phyloP scores from a whole-genome alignment of 2,329 filamentous ascomycete genomes.

The Aspergillus sp. region DNA sequence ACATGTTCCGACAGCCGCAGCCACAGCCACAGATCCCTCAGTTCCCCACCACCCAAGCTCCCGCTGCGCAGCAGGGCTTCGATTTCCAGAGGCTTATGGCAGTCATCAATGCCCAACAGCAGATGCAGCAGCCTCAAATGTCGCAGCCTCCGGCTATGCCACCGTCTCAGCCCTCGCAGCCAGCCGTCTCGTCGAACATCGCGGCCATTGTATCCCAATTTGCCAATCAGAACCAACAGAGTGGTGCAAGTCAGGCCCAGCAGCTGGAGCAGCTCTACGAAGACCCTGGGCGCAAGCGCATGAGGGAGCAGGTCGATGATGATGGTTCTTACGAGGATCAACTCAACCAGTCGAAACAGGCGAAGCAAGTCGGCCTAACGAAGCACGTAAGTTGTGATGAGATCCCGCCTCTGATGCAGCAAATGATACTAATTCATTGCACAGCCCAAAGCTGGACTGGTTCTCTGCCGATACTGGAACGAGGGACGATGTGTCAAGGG shows the following conservation, averaged over 20 bases:
- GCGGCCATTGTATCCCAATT: constrained; percentile 27
- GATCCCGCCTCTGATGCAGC: neutral
- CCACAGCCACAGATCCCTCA: constrained; percentile 20
- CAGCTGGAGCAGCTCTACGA: constrained; percentile 20
- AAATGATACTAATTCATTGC: constrained; percentile 6
- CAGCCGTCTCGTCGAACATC: constrained; percentile 23
- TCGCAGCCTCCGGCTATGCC: constrained; percentile 10
- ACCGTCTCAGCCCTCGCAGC: constrained; percentile 18
- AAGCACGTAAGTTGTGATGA: constrained; percentile 26
- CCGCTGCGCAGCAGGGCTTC: constrained; percentile 17
- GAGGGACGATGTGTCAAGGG: constrained; percentile 47
- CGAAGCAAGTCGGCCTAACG: constrained; percentile 24
- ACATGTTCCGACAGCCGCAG: constrained; percentile 28
- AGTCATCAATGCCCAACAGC: constrained; percentile 29
- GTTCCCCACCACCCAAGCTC: constrained; percentile 15
- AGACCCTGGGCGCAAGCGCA: constrained; percentile 34
- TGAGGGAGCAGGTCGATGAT: constrained; percentile 23
- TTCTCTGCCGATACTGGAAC: constrained; percentile 45
- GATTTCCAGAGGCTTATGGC: constrained; percentile 33
- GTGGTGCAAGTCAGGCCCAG: too few species aligned
- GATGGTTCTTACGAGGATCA: constrained; percentile 24
- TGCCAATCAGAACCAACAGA: constrained; percentile 14
- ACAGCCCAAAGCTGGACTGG: constrained; percentile 35
- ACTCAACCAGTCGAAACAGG: constrained; percentile 26
- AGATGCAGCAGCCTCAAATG: constrained; percentile 22